Evolutionary conservation across 202 grass and related monocot species (phyloP), one percentile per base, ranked within the genome.

Genomic region (Eragrostis tef): DNA sequence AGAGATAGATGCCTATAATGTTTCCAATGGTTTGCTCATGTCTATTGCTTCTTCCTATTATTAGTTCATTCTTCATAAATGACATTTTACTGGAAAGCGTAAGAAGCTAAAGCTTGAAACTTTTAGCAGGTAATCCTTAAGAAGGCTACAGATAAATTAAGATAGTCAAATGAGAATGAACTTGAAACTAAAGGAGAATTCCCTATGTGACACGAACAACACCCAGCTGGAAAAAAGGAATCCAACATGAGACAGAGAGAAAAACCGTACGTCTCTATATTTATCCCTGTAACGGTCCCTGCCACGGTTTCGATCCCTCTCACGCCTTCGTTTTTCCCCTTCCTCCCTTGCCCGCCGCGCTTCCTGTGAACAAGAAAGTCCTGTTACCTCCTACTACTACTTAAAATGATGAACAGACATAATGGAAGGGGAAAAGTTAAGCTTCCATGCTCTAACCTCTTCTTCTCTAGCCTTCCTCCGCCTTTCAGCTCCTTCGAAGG

Each of bases 401-500:
- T 6, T 34, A 67, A 64, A 67, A 74, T 31, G 29, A 39, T 52
- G 9, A 59, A 41, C 41, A 58, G 25, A 52, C 1, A 71, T n/a
- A 67, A 78, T 17, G n/a, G 36, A 5, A 13, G 51, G 58, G 53
- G 21, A 79, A 47, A 39, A 6, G 14, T 62, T 74, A 47, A 67
- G 24, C 52, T 51, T 31, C 47, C 48, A 60, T 83, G 62, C 66
- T 78, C 41, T 67, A 48, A 97, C 94, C 94, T 93, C 90, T 53
- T 97, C 94, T 88, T 97, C 90, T 87, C 87, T 93, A 78, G 86
- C 90, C 58, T 93, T 93, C 70, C 84, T 89, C 54, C 77, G 75
- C 79, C 77, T 97, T 71, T 97, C 94, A 77, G 94, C 94, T 84
- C 78, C 94, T 80, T 97, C 94, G 8, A 97, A 97, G 26, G 90